Percentiles rank a stretch among this genome's conserved stretches.
phyloP scores from a whole-genome alignment of 192 early-diverging fungal genomes.

The Linnemannia zychae region DNA sequence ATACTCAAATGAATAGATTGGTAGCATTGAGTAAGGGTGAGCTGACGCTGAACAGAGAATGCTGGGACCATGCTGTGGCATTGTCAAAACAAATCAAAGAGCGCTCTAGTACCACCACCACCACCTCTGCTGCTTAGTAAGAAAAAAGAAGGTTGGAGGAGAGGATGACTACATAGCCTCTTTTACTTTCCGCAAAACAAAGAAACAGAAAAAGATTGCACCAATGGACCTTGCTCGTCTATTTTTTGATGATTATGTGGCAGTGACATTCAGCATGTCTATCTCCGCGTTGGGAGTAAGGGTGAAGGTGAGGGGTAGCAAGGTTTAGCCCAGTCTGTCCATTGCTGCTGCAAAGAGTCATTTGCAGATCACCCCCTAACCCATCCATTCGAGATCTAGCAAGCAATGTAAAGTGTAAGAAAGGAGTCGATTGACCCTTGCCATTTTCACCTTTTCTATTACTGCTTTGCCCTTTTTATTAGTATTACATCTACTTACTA shows the following conservation, averaged over 20 bases:
- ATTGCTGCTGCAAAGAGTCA: neutral
- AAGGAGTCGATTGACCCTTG: neutral
- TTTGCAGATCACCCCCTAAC: neutral
- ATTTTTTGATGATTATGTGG: neutral
- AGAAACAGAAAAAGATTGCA: neutral
- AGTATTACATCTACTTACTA: neutral
- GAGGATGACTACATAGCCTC: neutral
- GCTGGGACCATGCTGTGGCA: slow-evolving; percentile 38
- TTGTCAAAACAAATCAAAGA: slow-evolving; percentile 31
- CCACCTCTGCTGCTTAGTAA: neutral
- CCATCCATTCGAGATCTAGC: neutral
- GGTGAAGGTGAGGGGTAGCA: neutral
- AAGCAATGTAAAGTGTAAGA: neutral
- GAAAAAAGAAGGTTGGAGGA: too few relatives aligned
- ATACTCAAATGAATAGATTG: slow-evolving; percentile 3
- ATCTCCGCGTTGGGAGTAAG: neutral
- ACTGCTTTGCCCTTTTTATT: neutral
- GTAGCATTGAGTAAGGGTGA: slow-evolving; percentile 45
- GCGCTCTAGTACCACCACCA: neutral
- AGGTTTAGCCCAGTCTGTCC: neutral
- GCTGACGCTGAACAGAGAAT: slow-evolving; percentile 20
- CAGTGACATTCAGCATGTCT: neutral
- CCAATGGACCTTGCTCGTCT: neutral
- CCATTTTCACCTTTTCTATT: neutral
- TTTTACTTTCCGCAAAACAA: neutral